Evolutionary conservation across 2,329 filamentous ascomycete genomes (phyloP).

Genomic region (Arthrobotrys musiformis): DNA sequence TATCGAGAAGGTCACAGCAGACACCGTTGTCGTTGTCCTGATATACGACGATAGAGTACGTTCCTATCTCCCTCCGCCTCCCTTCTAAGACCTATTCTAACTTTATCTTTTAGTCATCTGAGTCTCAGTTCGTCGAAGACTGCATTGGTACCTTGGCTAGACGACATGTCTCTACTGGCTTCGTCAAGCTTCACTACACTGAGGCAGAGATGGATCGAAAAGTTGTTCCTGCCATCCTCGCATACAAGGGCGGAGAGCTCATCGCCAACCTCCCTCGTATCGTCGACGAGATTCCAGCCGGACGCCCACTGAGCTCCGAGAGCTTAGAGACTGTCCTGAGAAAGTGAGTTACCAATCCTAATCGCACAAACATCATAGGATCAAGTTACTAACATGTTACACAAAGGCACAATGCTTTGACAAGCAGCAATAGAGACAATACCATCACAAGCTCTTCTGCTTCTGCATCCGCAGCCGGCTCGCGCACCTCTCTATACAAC

Average conservation of each 20-base stretch:
- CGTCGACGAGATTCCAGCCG: constrained; percentile 81
- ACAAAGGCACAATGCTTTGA: constrained; percentile 48
- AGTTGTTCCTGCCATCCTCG: constrained; percentile 85
- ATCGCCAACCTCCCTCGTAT: constrained; percentile 90
- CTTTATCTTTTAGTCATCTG: constrained; percentile 73
- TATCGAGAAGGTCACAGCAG: constrained; percentile 84
- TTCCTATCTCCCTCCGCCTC: background rate
- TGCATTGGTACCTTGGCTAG: constrained; percentile 80
- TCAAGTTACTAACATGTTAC: constrained; percentile 21
- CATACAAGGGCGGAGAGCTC: constrained; percentile 88
- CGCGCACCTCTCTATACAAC: constrained; percentile 53
- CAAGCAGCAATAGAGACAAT: constrained; percentile 29
- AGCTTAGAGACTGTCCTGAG: constrained; percentile 71
- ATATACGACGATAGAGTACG: constrained; percentile 88
- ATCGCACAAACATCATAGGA: background rate
- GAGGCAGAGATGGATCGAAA: constrained; percentile 95
- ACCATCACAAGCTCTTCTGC: constrained; percentile 33
- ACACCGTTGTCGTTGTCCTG: constrained; percentile 89
- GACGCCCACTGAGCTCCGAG: constrained; percentile 65
- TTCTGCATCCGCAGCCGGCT: constrained; percentile 33
- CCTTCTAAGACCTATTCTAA: constrained; percentile 58
- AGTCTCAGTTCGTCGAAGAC: constrained; percentile 80
- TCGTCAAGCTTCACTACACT: constrained; percentile 88
- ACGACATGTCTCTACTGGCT: constrained; percentile 77
- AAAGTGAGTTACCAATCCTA: constrained; percentile 64